Evolutionary conservation across 306 rosid species (phyloP), one percentile per base, ranked within the genome.

Genomic region (Rosa persica): DNA sequence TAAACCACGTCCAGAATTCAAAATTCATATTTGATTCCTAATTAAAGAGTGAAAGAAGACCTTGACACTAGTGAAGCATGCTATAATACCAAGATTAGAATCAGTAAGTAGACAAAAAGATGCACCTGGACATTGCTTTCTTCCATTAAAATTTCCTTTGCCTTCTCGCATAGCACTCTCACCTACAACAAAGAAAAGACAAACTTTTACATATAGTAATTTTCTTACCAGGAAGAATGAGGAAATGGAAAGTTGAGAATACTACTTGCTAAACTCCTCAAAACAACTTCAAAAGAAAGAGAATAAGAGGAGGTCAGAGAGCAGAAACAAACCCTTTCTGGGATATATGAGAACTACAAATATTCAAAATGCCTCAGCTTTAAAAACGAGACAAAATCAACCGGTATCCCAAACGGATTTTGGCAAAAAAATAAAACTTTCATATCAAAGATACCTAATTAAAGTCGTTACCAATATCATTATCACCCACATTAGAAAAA

Each of bases 101-200:
- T 7, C 22, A 5, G 40, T 20, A 12, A 39, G 58, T 7, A 23
- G 34, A 75, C 65, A 70, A 76, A 75, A 69, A 42, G 64, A 78
- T 67, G 81, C 84, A 96, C 99, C 99, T 96, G 99, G 70, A 96
- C 99, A 81, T 96, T 96, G 86, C 98, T 96, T 83, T 93, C 99
- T 74, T 88, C 97, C 96, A 90, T 93, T 84, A 96, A 83, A 69
- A 93, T 88, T 86, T 96, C 99, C 85, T 90, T 96, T 16, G 98
- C 99, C 81, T 96, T 93, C 84, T 91, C 99, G 23, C 98, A 91
- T 80, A 96, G 87, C 70, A 43, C 85, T 86, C 86, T 90, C 81
- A 96, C 99, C 99, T 93, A 77, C 79, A 88, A 73, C 48, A 82
- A 71, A 82, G 16, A 62, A 79, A 83, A 77, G 47, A 60, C 84